These are phyloP conservation scores for Raffaelea deltoideospora DNA, from an alignment of 2,329 filamentous ascomycete species.

Conservation along the genomic window DNA sequence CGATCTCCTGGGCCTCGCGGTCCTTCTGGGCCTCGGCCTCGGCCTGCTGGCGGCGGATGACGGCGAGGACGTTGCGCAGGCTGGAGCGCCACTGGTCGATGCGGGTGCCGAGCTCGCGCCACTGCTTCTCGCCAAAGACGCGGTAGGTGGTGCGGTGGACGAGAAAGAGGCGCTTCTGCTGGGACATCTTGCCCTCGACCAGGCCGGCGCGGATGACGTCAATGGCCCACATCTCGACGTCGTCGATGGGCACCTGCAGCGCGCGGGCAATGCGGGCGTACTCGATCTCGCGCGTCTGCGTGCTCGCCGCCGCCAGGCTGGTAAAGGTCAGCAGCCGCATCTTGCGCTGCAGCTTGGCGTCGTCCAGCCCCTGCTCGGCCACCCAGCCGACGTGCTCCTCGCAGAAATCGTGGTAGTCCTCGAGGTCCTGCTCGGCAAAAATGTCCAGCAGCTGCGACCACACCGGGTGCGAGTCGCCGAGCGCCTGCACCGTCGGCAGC, in stretches of 20 bases:
- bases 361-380: conserved; percentile 58
- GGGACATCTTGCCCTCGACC: conserved; percentile 90
- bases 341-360: conserved; percentile 70
- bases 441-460: conserved; percentile 91
- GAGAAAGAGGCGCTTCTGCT: conserved; percentile 83
- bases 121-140: conserved; percentile 96
- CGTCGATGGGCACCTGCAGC: conserved; percentile 64
- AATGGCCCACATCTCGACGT: conserved; percentile 98
- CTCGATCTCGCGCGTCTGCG: conserved; percentile 71
- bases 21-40: conserved; percentile 65
- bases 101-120: conserved; percentile 81
- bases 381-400: conserved; percentile 81
- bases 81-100: conserved; percentile 85
- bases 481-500: conserved; percentile 70
- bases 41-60: conserved; percentile 68
- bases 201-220: conserved; percentile 92
- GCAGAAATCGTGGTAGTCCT: conserved; percentile 92
- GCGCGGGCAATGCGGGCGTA: conserved; percentile 75
- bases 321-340: conserved; percentile 92
- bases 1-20: conserved; percentile 56
- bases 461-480: conserved; percentile 68
- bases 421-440: conserved; percentile 84
- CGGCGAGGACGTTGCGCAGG: conserved; percentile 60
- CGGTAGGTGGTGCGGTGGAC: conserved; percentile 94
- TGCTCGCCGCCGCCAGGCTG: conserved; percentile 72